These are phyloP conservation scores for Chenopodium suecicum DNA, from an alignment of 148 eudicot genomes.

Conservation along the genomic window DNA sequence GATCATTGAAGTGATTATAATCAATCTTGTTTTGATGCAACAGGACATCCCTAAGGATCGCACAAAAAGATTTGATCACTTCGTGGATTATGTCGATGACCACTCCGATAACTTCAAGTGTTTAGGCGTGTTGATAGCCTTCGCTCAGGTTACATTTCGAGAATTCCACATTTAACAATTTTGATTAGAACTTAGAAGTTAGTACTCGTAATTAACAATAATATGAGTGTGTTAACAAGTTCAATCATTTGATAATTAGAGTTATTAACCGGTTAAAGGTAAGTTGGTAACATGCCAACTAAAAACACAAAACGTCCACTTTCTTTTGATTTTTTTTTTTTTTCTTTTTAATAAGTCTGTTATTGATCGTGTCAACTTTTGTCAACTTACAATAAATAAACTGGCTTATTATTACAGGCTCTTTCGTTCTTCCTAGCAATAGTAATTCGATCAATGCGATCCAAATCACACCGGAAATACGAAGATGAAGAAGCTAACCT, in stretches of 20 bases:
- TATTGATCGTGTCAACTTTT: no score
- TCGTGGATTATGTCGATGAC: conserved; percentile 38
- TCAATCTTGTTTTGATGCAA: neutral
- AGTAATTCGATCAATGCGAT: conserved; percentile 28
- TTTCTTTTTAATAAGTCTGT: no score
- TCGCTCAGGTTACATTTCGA: conserved; percentile 40
- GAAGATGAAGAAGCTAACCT: neutral
- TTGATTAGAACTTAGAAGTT: no score
- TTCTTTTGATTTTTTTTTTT: no score
- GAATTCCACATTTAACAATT: neutral
- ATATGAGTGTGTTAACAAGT: no score
- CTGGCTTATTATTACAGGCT: conserved; percentile 30
- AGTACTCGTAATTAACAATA: no score
- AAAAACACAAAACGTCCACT: no score
- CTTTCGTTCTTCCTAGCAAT: conserved; percentile 41
- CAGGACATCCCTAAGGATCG: conserved; percentile 68
- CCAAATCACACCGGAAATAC: neutral
- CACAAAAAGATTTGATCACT: conserved; percentile 46
- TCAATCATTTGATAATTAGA: no score
- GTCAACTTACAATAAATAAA: no score
- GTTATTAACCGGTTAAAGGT: no score
- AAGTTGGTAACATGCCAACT: no score
- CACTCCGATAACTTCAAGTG: conserved; percentile 32
- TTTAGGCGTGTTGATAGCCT: conserved; percentile 29
- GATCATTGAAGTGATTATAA: no score